Base-by-base conservation (phyloP, 306 rosid species). In the Cicer judaicum region DNA sequence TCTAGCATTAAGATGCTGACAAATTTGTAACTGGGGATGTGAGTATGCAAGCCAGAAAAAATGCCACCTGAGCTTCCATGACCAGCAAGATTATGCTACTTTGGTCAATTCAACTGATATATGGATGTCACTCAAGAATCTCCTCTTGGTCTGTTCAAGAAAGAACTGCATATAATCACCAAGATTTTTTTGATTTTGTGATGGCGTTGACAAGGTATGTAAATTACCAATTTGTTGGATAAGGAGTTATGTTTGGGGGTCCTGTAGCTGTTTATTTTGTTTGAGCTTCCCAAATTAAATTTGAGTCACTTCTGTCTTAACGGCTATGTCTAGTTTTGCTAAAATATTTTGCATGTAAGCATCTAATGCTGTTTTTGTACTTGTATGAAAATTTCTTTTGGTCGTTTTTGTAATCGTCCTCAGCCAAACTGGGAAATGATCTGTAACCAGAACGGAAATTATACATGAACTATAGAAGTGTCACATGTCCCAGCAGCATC, bases 1-100 rank as follows among this genome's bases (percentile, higher is more conserved):
- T 91, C 70, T 90, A 83, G 76, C 71, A 52, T 82, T 82, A 68
- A 81, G n/a, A 70, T 29, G 40, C 10, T 40, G 68, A 18, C 67
- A 41, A 8, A 12, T 55, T 49, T 48, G 40, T 39, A 54, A 78
- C 72, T 68, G 55, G 8, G 60, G 64, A 68, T 57, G 79, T 68
- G 48, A 63, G 65, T 61, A 63, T 68, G 70, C 76, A 74, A 71
- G 74, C 50, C 72, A 53, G 42, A 77, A 61, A 62, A 73, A 38
- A 42, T 40, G 38, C 72, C 75, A 73, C 18, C 41, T 47, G 40
- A 60, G 68, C 79, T 41, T 54, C 65, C 50, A 5, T 56, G 39
- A 65, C 64, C 19, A 47, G 65, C 52, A 64, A 57, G 75, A 57
- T 57, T 64, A 43, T 36, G 71, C 72, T 80, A 62, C 71, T 39